Percentiles rank a stretch among this genome's conserved stretches.
Evolutionary conservation across 768 basidiomycete genomes (phyloP).

Genomic region (Tylopilus plumbeoviolaceoides): DNA sequence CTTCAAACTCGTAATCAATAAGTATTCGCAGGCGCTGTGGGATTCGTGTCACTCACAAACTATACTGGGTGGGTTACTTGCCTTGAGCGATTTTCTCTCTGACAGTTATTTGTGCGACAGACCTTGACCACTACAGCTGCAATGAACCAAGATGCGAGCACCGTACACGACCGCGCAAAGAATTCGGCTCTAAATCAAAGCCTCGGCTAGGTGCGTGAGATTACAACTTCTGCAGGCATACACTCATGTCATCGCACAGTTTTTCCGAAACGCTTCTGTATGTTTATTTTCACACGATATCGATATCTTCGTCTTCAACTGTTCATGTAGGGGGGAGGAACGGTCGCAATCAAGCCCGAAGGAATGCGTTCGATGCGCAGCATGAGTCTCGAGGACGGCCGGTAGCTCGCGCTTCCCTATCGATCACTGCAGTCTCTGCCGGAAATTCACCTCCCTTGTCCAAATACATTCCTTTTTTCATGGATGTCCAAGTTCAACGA

Average conservation of each 20-base stretch:
- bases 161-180: not conserved
- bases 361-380: not conserved
- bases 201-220: constrained; percentile 13
- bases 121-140: constrained; percentile 25
- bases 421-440: constrained; percentile 14
- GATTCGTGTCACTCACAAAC: constrained; percentile 30
- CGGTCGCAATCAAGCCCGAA: not conserved
- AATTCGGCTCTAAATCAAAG: not conserved
- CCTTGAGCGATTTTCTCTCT: not conserved
- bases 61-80: constrained; percentile 19
- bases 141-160: constrained; percentile 15
- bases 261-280: constrained; percentile 8
- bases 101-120: constrained; percentile 5
- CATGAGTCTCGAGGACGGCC: constrained; percentile 12
- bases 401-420: constrained; percentile 4
- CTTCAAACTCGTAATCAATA: not conserved
- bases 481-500: constrained; percentile 4
- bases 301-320: not conserved
- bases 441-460: constrained; percentile 14
- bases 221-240: not conserved
- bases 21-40: constrained; percentile 20
- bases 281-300: not conserved
- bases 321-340: constrained; percentile 7
- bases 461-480: constrained; percentile 10
- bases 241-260: constrained; percentile 2